Percentiles rank a stretch among this genome's conserved stretches.
Conservation (phyloP, 148 eudicot species). For the Linanthus parryae region DNA sequence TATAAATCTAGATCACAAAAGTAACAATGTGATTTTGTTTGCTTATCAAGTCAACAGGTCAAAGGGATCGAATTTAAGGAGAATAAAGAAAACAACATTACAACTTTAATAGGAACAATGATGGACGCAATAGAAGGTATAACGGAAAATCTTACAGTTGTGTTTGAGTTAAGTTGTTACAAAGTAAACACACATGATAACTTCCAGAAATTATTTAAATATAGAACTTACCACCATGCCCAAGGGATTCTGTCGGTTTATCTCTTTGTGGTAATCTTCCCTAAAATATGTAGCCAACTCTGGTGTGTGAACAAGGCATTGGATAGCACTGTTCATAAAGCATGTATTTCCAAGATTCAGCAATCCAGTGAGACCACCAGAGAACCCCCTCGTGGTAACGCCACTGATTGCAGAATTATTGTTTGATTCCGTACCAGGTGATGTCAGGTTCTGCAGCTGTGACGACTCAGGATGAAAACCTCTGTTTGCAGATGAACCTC, state of each 20-base stretch:
- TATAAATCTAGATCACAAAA: too few species aligned
- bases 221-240: slow-evolving; percentile 88
- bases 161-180: too few species aligned
- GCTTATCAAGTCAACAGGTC: too few species aligned
- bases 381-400: slow-evolving; percentile 83
- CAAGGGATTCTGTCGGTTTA: slow-evolving; percentile 85
- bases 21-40: too few species aligned
- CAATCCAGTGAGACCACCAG: slow-evolving; percentile 84
- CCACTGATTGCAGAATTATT: slow-evolving; percentile 55
- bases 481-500: slow-evolving; percentile 73
- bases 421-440: slow-evolving; percentile 39
- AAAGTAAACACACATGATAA: too few species aligned
- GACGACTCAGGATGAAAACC: slow-evolving; percentile 49
- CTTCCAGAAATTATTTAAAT: background rate
- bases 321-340: slow-evolving; percentile 97
- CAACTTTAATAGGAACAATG: too few species aligned
- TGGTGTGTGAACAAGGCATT: slow-evolving; percentile 98
- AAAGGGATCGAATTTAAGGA: too few species aligned
- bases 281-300: slow-evolving; percentile 84
- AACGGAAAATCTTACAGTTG: too few species aligned
- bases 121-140: too few species aligned
- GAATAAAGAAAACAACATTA: too few species aligned
- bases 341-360: slow-evolving; percentile 95
- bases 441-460: slow-evolving; percentile 38
- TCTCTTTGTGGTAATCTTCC: slow-evolving; percentile 84